Evolutionary conservation across 1,284 basidiomycete species (phyloP).

Genomic region (Nidula niveotomentosa): DNA sequence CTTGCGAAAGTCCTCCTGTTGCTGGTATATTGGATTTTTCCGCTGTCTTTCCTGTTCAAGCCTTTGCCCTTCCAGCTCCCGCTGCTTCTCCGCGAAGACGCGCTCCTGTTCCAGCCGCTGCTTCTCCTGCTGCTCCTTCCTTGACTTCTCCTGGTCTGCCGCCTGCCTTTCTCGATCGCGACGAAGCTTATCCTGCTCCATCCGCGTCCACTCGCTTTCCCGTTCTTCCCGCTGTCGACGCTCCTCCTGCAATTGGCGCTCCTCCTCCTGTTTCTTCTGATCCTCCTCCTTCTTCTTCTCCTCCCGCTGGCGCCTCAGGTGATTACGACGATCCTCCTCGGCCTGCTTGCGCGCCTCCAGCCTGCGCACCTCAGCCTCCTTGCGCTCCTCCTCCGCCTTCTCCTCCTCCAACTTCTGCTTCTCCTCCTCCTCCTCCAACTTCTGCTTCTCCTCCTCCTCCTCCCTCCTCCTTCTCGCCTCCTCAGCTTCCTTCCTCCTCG

Average conservation of each 20-base stretch:
- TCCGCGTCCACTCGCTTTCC: not conserved
- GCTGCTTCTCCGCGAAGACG: not conserved
- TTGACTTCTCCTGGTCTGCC: not conserved
- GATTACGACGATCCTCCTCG: not conserved
- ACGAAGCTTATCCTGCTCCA: not conserved
- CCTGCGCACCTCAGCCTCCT: not conserved
- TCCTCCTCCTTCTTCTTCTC: not conserved
- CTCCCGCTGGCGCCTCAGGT: constrained; percentile 1
- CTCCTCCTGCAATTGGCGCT: not conserved
- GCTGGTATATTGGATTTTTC: constrained; percentile 5
- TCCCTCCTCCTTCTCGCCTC: not conserved
- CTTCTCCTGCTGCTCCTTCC: not conserved
- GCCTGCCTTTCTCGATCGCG: not conserved
- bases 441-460: not conserved
- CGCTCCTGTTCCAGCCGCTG: constrained; percentile 1
- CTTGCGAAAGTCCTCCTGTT: constrained; percentile 42
- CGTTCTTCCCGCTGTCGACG: not conserved
- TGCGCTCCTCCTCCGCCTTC: not conserved
- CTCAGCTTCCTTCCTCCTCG: not conserved
- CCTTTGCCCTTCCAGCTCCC: not conserved
- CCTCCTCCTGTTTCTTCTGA: not conserved
- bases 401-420: not conserved
- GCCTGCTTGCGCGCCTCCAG: not conserved
- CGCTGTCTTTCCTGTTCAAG: not conserved
- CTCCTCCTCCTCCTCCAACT: not conserved